Percentiles rank a stretch among this genome's conserved stretches.
Evolutionary conservation across 768 basidiomycete species (phyloP).

Genomic region (Podaxis sp.): DNA sequence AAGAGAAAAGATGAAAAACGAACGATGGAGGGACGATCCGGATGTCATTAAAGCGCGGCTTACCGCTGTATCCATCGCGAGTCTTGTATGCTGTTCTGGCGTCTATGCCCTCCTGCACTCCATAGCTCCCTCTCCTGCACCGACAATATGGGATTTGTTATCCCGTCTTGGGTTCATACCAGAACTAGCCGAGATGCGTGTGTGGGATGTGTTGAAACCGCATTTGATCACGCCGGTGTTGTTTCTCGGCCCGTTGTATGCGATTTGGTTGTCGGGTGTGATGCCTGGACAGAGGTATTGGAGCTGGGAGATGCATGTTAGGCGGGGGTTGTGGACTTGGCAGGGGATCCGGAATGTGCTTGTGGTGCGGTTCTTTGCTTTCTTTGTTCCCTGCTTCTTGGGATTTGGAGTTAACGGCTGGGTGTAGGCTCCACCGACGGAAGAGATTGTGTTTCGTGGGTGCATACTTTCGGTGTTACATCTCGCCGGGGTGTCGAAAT

Average conservation of each 20-base stretch:
- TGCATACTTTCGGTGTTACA: constrained; percentile 76
- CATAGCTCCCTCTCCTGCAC: not conserved
- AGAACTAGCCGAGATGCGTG: too few species aligned
- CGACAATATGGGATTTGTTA: constrained; percentile 11
- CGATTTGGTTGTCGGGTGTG: constrained; percentile 36
- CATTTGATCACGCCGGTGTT: constrained; percentile 71
- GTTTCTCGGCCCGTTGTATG: constrained; percentile 78
- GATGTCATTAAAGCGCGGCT: constrained; percentile 81
- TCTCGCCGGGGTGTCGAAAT: constrained; percentile 54
- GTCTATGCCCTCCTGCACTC: constrained; percentile 45
- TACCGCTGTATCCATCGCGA: constrained; percentile 62
- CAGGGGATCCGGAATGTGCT: constrained; percentile 71
- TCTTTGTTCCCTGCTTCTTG: not conserved
- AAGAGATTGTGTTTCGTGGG: constrained; percentile 89
- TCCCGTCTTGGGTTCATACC: constrained; percentile 1
- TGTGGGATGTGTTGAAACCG: constrained; percentile 31
- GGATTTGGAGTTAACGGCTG: constrained; percentile 14
- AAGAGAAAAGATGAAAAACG: constrained; percentile 28
- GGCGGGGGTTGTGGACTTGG: constrained; percentile 44
- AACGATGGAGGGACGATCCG: constrained; percentile 79
- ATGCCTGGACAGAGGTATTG: constrained; percentile 58
- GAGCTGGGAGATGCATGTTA: constrained; percentile 39
- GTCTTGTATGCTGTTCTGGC: constrained; percentile 50
- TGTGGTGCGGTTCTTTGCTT: constrained; percentile 28
- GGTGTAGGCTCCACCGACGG: constrained; percentile 82